These are phyloP conservation scores for Phytophthora fragariae DNA, from an alignment of 352 stramenopile species.

Conservation along the genomic window DNA sequence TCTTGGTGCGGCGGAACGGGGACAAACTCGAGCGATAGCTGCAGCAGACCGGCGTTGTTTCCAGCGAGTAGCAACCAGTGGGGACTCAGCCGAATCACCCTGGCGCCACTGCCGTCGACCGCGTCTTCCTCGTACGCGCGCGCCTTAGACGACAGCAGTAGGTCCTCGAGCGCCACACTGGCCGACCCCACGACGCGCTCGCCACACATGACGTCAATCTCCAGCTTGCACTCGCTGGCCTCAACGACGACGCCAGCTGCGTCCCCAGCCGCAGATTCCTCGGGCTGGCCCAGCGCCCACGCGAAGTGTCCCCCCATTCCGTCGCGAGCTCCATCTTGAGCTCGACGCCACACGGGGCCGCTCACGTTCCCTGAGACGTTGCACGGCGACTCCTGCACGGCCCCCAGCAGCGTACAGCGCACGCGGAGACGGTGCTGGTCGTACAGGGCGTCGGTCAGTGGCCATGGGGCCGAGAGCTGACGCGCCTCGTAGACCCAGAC, in stretches of 20 bases:
- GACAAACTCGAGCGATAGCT: conserved; percentile 63
- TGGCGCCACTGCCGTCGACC: conserved; percentile 9
- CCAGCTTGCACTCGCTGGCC: conserved; percentile 48
- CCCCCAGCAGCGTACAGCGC: conserved; percentile 51
- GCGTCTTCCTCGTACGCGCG: conserved; percentile 28
- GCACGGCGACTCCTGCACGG: conserved; percentile 51
- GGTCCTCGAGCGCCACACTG: conserved; percentile 43
- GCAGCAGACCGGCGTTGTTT: conserved; percentile 49
- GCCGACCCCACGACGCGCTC: conserved; percentile 53
- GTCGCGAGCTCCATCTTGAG: conserved; percentile 33
- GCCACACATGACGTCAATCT: conserved; percentile 66
- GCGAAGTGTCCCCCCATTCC: conserved; percentile 52
- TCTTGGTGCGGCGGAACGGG: conserved; percentile 27
- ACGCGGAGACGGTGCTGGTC: conserved; percentile 53
- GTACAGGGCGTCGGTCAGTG: conserved; percentile 57
- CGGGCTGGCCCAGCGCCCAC: conserved; percentile 41
- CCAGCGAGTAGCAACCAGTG: conserved; percentile 59
- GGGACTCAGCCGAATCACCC: conserved; percentile 29
- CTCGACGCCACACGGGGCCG: conserved; percentile 51
- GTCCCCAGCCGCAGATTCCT: conserved; percentile 12
- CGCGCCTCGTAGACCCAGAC: conserved; percentile 64
- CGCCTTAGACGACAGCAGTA: conserved; percentile 39
- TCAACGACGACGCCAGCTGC: conserved; percentile 16
- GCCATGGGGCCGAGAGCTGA: conserved; percentile 44
- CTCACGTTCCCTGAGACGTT: conserved; percentile 50